Percentiles rank a stretch among this genome's conserved stretches.
Conservation (phyloP, 495 filamentous ascomycete species). For the Clohesyomyces aquaticus region DNA sequence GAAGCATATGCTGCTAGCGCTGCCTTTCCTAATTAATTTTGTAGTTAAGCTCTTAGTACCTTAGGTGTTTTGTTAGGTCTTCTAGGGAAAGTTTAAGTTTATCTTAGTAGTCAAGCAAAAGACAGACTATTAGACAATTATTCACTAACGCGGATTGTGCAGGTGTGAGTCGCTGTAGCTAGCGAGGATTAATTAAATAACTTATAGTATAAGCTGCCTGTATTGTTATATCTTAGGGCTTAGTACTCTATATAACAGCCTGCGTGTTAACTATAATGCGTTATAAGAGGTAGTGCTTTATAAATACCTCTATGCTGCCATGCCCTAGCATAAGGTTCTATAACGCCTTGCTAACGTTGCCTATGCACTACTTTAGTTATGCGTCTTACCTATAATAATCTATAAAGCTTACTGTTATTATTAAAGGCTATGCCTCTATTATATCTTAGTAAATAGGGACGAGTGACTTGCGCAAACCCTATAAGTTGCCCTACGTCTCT, state of each 20-base stretch:
- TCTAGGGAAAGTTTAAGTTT: constrained; percentile 24
- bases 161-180: constrained; percentile 38
- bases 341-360: constrained; percentile 47
- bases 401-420: constrained; percentile 12
- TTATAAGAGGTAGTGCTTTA: too few species aligned
- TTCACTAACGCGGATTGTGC: constrained; percentile 39
- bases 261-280: constrained; percentile 46
- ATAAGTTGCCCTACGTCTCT: constrained; percentile 44
- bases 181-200: constrained; percentile 48
- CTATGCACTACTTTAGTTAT: constrained; percentile 20
- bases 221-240: constrained; percentile 45
- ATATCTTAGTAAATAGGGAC: constrained; percentile 49
- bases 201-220: constrained; percentile 45
- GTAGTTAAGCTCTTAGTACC: constrained; percentile 26
- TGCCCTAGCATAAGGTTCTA: too few species aligned
- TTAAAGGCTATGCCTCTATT: constrained; percentile 48
- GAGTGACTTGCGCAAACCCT: constrained; percentile 43
- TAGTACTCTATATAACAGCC: constrained; percentile 42
- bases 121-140: constrained; percentile 22
- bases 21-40: constrained; percentile 37
- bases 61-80: constrained; percentile 13
- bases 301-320: too few species aligned
- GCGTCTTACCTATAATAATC: background rate
- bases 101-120: constrained; percentile 19
- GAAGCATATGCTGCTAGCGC: constrained; percentile 35